phyloP scores from a whole-genome alignment of 2,329 filamentous ascomycete genomes.

The Fusarium sterilihyphosum region DNA sequence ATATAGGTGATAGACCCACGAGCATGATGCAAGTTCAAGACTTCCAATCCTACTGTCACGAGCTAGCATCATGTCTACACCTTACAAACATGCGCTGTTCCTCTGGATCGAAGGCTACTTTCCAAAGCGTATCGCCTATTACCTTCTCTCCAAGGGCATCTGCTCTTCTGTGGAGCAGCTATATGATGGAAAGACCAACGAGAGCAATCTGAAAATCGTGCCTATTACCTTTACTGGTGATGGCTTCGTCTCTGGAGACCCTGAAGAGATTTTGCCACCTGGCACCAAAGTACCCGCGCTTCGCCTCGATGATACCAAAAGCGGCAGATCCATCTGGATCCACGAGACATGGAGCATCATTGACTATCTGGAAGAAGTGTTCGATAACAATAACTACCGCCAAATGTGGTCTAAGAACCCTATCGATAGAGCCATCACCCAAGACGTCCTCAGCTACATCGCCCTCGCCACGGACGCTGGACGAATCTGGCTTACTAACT shows the following conservation, averaged over 20 bases:
- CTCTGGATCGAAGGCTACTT: constrained; percentile 2
- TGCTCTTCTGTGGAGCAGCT: background rate
- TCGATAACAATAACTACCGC: rapidly evolving
- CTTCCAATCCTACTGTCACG: rapidly evolving
- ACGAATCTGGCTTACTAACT: background rate
- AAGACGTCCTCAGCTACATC: background rate
- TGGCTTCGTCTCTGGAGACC: background rate
- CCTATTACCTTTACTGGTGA: background rate
- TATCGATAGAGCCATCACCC: background rate
- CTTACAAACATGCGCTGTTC: background rate
- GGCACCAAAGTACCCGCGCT: background rate
- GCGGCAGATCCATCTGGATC: background rate
- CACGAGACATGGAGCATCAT: background rate
- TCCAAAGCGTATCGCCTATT: background rate
- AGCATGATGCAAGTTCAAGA: background rate
- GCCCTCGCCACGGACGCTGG: background rate
- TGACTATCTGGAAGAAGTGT: background rate
- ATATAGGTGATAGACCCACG: rapidly evolving
- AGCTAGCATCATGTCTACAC: background rate
- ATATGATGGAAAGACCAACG: background rate
- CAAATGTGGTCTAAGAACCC: background rate
- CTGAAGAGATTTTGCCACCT: background rate
- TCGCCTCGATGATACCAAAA: background rate
- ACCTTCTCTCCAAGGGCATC: background rate
- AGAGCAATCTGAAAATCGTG: background rate